Conservation (phyloP, 73 alveolate species). For the Tetrahymena thermophila region DNA sequence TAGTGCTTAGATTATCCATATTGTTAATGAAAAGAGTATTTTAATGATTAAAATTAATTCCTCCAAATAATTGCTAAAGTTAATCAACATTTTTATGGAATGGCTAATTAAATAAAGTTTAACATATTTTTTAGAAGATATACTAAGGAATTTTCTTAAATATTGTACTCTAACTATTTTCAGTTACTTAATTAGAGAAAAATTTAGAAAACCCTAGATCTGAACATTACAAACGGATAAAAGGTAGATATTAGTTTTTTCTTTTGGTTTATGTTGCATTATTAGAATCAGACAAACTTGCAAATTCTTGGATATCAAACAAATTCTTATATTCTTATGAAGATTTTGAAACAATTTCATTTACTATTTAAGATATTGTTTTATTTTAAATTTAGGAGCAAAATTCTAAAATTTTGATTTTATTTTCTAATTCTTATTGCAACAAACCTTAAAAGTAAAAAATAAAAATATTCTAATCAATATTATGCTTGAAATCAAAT, state of each 20-base stretch:
- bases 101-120: not conserved
- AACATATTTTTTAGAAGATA: not conserved
- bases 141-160: not conserved
- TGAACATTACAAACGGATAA: not conserved
- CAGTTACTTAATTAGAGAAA: not conserved
- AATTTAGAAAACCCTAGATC: not conserved
- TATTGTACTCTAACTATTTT: not conserved
- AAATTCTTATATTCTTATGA: not conserved
- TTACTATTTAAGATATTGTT: not conserved
- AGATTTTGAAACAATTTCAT: not conserved
- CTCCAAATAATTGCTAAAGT: not conserved
- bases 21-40: not conserved
- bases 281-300: not conserved
- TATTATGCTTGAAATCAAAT: not conserved
- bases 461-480: not conserved
- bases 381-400: not conserved
- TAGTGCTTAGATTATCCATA: not conserved
- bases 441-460: not conserved
- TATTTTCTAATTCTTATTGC: not conserved
- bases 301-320: not conserved
- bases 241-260: not conserved
- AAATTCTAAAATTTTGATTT: not conserved
- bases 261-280: not conserved
- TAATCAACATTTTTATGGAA: not conserved
- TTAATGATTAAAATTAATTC: not conserved